A percentile compares a stretch with the other conserved stretches of the same genome.
phyloP scores from a whole-genome alignment of 225 moss, liverwort and hornwort species.

The Polytrichum commune region DNA sequence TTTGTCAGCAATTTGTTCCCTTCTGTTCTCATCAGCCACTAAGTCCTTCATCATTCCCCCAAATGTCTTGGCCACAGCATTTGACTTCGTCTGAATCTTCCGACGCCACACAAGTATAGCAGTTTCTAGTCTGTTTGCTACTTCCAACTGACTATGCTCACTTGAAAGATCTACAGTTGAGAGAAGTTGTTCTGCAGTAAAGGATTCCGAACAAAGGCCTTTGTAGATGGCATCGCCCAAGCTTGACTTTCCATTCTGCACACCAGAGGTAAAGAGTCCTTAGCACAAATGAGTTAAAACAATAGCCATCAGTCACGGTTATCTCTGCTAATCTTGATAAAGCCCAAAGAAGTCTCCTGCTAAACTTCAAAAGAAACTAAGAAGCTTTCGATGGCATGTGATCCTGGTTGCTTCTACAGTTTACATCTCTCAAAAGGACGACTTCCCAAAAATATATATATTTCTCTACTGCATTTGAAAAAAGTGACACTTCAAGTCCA shows the following conservation, averaged over 20 bases:
- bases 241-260: conserved; percentile 87
- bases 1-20: conserved; percentile 80
- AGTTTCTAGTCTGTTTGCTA: conserved; percentile 84
- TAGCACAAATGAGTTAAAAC: no score
- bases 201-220: conserved; percentile 60
- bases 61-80: conserved; percentile 57
- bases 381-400: no score
- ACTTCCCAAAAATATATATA: no score
- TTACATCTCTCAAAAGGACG: no score
- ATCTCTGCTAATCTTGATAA: no score
- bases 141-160: conserved; percentile 79
- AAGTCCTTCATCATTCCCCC: conserved; percentile 93
- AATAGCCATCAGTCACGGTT: no score
- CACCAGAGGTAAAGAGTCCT: not conserved
- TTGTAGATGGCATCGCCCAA: conserved; percentile 73
- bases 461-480: no score
- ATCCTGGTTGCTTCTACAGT: no score
- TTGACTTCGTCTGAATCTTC: conserved; percentile 83
- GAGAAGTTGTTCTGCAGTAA: conserved; percentile 70
- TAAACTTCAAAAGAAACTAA: no score
- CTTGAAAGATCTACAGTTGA: conserved; percentile 78
- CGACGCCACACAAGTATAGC: conserved; percentile 91
- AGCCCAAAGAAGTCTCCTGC: no score
- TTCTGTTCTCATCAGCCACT: conserved; percentile 74
- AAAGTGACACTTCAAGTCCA: not conserved